phyloP scores from a whole-genome alignment of 805 yeast genomes.

The Hanseniaspora thailandica region DNA sequence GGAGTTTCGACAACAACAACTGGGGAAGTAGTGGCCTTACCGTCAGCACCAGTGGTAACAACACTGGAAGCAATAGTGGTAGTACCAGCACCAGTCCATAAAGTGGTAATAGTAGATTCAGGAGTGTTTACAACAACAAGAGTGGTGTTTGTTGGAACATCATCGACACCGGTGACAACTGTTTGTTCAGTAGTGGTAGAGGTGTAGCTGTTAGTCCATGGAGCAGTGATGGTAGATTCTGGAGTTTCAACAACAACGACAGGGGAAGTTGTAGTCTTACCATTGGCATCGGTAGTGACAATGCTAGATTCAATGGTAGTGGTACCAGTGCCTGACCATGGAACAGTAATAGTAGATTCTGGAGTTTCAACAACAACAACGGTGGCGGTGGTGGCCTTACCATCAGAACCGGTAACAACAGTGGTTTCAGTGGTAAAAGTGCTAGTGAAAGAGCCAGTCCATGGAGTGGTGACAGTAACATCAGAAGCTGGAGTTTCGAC shows the following conservation, averaged over 20 bases:
- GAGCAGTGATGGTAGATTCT: background rate
- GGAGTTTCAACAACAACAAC: background rate
- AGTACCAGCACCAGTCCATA: background rate
- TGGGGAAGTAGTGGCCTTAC: too few species aligned
- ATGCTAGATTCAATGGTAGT: background rate
- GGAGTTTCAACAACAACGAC: background rate
- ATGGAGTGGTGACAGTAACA: background rate
- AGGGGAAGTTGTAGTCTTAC: background rate
- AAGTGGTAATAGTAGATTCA: background rate
- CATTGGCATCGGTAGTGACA: background rate
- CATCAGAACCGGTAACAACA: background rate
- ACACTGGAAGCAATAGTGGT: background rate
- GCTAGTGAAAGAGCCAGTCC: background rate
- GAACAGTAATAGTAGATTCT: background rate
- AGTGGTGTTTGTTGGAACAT: too few species aligned
- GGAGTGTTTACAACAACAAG: too few species aligned
- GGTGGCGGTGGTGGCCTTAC: background rate
- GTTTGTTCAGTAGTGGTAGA: background rate
- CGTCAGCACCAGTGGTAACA: background rate
- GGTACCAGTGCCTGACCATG: background rate
- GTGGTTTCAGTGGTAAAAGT: background rate
- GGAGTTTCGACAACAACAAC: background rate
- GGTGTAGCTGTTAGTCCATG: background rate
- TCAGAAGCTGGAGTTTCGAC: background rate
- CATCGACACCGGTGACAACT: background rate